Percentiles rank a stretch among this genome's conserved stretches.
Evolutionary conservation across 139 green algal species (phyloP).

Genomic region (Volvox reticuliferus): DNA sequence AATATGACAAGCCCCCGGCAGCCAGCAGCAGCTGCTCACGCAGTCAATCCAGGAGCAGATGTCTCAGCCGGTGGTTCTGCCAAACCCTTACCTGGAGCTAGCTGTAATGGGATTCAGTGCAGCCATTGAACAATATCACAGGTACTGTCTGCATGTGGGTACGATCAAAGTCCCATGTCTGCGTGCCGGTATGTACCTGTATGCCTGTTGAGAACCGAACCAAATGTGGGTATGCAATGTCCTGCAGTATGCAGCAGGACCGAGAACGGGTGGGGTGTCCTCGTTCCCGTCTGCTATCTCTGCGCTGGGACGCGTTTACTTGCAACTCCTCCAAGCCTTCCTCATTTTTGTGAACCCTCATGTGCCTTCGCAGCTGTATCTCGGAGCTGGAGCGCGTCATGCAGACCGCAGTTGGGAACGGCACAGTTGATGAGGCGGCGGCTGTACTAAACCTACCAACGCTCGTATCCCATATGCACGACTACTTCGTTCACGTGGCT

Average conservation of each 20-base stretch:
- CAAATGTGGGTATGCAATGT: too few species aligned
- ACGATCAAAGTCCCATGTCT: too few species aligned
- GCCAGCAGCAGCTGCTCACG: neutral
- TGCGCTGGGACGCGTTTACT: too few species aligned
- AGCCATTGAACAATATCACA: conserved; percentile 51
- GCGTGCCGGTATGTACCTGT: too few species aligned
- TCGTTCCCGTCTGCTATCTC: too few species aligned
- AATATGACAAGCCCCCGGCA: neutral
- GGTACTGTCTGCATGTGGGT: neutral
- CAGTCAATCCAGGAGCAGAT: conserved; percentile 55
- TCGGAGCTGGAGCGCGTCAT: conserved; percentile 58
- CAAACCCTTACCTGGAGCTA: conserved; percentile 56
- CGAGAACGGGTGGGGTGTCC: too few species aligned
- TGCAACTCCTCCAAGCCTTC: too few species aligned
- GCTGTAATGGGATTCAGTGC: conserved; percentile 46
- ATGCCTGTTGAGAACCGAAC: too few species aligned
- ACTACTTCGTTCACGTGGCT: conserved; percentile 68
- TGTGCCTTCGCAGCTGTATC: conserved; percentile 6
- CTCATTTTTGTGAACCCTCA: too few species aligned
- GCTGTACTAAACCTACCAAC: conserved; percentile 44
- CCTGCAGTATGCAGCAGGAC: too few species aligned
- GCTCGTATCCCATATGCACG: conserved; percentile 61
- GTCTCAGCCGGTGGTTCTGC: conserved; percentile 55
- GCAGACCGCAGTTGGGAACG: conserved; percentile 5
- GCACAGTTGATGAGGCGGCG: neutral